Conservation (phyloP, 345 rosid species). For the Citrus medica region DNA sequence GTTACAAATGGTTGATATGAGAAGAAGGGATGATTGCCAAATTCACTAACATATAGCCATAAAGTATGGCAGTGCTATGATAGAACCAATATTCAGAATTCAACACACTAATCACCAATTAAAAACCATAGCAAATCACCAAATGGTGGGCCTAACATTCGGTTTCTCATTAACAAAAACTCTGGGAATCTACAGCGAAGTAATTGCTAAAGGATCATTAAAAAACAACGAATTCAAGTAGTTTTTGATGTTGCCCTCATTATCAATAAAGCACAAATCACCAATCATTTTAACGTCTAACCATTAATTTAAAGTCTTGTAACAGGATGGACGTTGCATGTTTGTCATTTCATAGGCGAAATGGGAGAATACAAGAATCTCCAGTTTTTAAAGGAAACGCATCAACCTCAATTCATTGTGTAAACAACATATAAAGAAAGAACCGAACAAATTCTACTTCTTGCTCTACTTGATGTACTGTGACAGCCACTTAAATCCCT, state of each 20-base stretch:
- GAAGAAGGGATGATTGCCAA: not conserved
- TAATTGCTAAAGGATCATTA: too few species aligned
- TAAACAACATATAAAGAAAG: constrained; percentile 10
- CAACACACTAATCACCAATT: not conserved
- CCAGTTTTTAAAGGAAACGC: constrained; percentile 7
- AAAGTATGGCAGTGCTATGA: not conserved
- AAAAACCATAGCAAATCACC: not conserved
- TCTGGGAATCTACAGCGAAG: not conserved
- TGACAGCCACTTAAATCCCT: constrained; percentile 76
- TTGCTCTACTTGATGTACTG: constrained; percentile 55
- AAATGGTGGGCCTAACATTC: too few species aligned
- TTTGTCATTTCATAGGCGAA: constrained; percentile 1
- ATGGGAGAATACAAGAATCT: constrained; percentile 1
- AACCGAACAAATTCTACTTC: constrained; percentile 10
- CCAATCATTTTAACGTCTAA: not conserved
- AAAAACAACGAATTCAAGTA: not conserved
- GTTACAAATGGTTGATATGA: not conserved
- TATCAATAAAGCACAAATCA: not conserved
- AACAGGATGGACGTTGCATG: not conserved
- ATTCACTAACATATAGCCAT: not conserved
- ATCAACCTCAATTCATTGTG: constrained; percentile 21
- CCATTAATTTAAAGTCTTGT: not conserved
- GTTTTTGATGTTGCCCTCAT: not conserved
- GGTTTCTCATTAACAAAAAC: not conserved
- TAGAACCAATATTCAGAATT: not conserved